Evolutionary conservation across 495 filamentous ascomycete genomes (phyloP).

Genomic region (Aspergillus avenaceus): DNA sequence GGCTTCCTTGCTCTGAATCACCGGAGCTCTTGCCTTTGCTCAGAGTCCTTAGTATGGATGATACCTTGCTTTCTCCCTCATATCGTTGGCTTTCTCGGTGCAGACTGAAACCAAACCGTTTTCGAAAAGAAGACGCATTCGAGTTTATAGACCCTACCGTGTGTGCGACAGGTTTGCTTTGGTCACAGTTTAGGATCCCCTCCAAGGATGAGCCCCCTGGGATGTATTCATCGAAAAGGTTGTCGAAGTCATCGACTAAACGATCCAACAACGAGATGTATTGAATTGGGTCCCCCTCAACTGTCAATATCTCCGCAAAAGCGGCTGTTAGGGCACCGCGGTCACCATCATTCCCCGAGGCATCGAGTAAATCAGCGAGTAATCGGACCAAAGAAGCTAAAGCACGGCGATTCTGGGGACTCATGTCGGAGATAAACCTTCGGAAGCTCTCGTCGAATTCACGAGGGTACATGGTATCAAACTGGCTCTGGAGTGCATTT

Average conservation of each 20-base stretch:
- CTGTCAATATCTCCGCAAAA: slow-evolving; percentile 83
- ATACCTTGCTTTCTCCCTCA: slow-evolving; percentile 61
- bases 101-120: slow-evolving; percentile 75
- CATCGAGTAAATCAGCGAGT: slow-evolving; percentile 83
- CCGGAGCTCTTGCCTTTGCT: slow-evolving; percentile 72
- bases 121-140: slow-evolving; percentile 79
- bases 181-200: slow-evolving; percentile 42
- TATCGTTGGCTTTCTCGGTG: slow-evolving; percentile 71
- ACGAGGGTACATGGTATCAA: slow-evolving; percentile 63
- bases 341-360: slow-evolving; percentile 91
- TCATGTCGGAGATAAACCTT: slow-evolving; percentile 69
- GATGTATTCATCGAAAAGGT: slow-evolving; percentile 71
- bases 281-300: slow-evolving; percentile 70
- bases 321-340: slow-evolving; percentile 84
- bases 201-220: slow-evolving; percentile 42
- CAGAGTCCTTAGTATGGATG: slow-evolving; percentile 80
- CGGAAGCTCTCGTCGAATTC: slow-evolving; percentile 88
- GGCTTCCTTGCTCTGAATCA: slow-evolving; percentile 51
- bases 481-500: slow-evolving; percentile 66
- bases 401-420: slow-evolving; percentile 88
- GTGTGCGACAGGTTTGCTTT: slow-evolving; percentile 41
- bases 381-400: slow-evolving; percentile 81
- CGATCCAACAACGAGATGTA: slow-evolving; percentile 90
- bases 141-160: slow-evolving; percentile 58
- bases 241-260: slow-evolving; percentile 86